phyloP scores from a whole-genome alignment of 805 yeast genomes.

The Kluyveromyces nonfermentans region DNA sequence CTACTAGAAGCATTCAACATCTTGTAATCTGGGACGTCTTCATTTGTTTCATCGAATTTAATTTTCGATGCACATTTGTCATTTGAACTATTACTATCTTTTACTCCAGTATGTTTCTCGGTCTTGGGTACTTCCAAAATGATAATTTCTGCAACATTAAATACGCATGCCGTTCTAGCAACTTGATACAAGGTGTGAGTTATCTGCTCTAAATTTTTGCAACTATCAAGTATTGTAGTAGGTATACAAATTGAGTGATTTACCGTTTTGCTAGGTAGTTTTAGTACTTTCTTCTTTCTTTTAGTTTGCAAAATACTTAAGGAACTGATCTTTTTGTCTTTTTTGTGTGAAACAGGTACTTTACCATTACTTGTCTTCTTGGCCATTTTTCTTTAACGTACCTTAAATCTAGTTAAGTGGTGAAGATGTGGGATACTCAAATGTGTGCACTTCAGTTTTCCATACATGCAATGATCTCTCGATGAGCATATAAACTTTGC shows the following conservation, averaged over 20 bases:
- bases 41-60: constrained; percentile 24
- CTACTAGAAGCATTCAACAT: not conserved
- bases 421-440: too few species aligned
- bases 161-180: constrained; percentile 64
- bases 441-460: too few species aligned
- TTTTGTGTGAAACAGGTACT: not conserved
- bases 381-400: too few species aligned
- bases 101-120: constrained; percentile 13
- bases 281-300: constrained; percentile 8
- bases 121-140: constrained; percentile 44
- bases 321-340: not conserved
- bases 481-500: not conserved
- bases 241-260: constrained; percentile 65
- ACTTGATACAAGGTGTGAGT: constrained; percentile 69
- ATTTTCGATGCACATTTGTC: constrained; percentile 20
- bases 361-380: not conserved
- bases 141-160: constrained; percentile 64
- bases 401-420: too few species aligned
- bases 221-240: constrained; percentile 51
- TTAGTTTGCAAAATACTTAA: not conserved
- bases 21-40: constrained; percentile 10
- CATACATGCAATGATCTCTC: too few species aligned
- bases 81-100: constrained; percentile 26
- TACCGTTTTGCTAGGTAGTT: constrained; percentile 9
- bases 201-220: constrained; percentile 60